Conservation (phyloP, 2,329 filamentous ascomycete genomes). For the Botrytis cinerea region DNA sequence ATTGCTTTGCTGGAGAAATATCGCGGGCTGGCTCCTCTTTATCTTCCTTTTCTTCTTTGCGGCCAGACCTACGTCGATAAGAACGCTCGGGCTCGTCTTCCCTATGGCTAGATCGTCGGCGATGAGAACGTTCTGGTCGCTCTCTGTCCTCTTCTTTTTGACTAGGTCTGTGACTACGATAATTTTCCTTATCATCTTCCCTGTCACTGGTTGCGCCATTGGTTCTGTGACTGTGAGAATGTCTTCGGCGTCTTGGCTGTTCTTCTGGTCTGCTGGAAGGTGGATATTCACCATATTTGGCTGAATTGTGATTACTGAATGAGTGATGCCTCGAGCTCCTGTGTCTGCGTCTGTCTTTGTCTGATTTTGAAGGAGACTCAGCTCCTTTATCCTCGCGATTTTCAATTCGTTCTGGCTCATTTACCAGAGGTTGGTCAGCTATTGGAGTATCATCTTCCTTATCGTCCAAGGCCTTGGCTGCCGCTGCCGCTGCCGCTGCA, state of each 20-base stretch:
- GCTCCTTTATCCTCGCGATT: slow-evolving; percentile 11
- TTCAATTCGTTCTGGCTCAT: slow-evolving; percentile 5
- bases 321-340: slow-evolving; percentile 23
- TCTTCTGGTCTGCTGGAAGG: slow-evolving; percentile 22
- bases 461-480: not conserved
- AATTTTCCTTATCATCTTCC: slow-evolving; percentile 11
- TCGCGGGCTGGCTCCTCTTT: slow-evolving; percentile 4
- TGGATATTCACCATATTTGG: slow-evolving; percentile 15
- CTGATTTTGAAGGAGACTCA: not conserved
- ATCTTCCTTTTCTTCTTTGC: slow-evolving; percentile 13
- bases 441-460: not conserved
- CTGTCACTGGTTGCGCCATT: slow-evolving; percentile 1
- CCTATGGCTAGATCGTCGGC: slow-evolving; percentile 10
- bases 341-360: slow-evolving; percentile 18
- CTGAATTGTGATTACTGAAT: slow-evolving; percentile 19
- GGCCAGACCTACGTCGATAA: slow-evolving; percentile 3
- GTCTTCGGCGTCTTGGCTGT: slow-evolving; percentile 18
- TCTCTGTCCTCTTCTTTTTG: not conserved
- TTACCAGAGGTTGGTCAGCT: not conserved
- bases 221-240: slow-evolving; percentile 19
- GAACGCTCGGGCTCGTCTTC: slow-evolving; percentile 4
- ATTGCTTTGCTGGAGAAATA: slow-evolving; percentile 23
- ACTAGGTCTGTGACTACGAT: slow-evolving; percentile 16
- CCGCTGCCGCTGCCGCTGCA: slow-evolving; percentile 7
- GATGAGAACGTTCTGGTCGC: slow-evolving; percentile 12